Evolutionary conservation across 306 rosid genomes (phyloP), one percentile per base, ranked within the genome.

Genomic region (Herpetospermum pedunculosum): DNA sequence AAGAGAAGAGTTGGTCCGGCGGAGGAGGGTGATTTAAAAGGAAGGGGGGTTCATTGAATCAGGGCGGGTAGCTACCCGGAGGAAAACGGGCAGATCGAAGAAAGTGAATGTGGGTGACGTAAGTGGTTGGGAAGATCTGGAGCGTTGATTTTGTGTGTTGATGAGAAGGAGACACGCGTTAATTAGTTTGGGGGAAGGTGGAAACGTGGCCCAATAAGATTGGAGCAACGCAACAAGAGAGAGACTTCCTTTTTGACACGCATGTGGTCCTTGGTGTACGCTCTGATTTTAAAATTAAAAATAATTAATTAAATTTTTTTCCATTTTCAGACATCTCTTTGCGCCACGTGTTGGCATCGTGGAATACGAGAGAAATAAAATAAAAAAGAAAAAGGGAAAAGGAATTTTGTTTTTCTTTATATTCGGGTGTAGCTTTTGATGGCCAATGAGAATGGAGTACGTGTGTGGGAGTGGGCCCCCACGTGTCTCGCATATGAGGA

Each of bases 221-320:
- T 12, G 21, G 1, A 67, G 53, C 72, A 67, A 4, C 72, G 53
- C 72, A 15, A 67, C 72, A 67, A 67, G 72, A 67, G 72, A 67
- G 32, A 41, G 72, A 67, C 72, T 40, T 67, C 35, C 53, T 67
- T 67, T 67, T 67, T 67, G 72, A 67, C 72, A 67, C 72, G 72
- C 72, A 67, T 67, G 72, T 67, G 72, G 72, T 67, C 72, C 72
- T 65, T 37, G 72, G 72, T 65, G 72, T 65, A 65, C 70, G 7
- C 68, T 59, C 13, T 30, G 68, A 58, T 55, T 52, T 62, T 32
- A 3, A 23, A 53, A 19, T 52, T 52, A 21, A 53, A 3, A 8
- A 52, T 49, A 23, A n/a, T 54, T 54, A 25, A 2, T n/a, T n/a
- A 35, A n/a, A 6, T n/a, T 9, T 2, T 34, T 63, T 63, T 3